phyloP scores from a whole-genome alignment of 352 stramenopile species.

The Elongisporangium anandrum region DNA sequence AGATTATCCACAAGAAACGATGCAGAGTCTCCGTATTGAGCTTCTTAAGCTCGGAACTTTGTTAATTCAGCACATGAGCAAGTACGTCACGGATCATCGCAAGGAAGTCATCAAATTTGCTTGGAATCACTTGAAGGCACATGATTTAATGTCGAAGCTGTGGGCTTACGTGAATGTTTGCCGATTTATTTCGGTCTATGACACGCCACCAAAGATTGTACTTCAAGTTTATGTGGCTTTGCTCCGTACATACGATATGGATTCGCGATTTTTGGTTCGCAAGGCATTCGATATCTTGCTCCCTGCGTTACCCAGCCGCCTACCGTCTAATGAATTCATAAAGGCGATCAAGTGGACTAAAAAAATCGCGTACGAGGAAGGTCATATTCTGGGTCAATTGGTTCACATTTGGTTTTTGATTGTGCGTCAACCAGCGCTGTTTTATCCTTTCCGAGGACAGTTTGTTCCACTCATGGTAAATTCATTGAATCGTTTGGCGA shows the following conservation, averaged over 20 bases:
- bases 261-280: constrained; percentile 93
- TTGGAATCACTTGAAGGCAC: constrained; percentile 95
- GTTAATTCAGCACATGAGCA: constrained; percentile 94
- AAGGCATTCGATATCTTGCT: constrained; percentile 95
- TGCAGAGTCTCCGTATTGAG: constrained; percentile 84
- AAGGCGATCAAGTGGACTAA: constrained; percentile 97
- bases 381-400: constrained; percentile 92
- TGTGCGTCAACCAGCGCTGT: constrained; percentile 92
- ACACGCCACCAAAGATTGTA: constrained; percentile 96
- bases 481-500: constrained; percentile 93
- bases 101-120: constrained; percentile 99
- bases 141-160: constrained; percentile 94
- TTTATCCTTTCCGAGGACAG: constrained; percentile 88
- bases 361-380: constrained; percentile 98
- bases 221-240: constrained; percentile 96
- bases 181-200: constrained; percentile 95
- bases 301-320: constrained; percentile 84
- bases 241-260: constrained; percentile 92
- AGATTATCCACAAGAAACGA: constrained; percentile 61
- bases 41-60: constrained; percentile 94
- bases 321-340: constrained; percentile 92
- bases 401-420: constrained; percentile 98
- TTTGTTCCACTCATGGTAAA: constrained; percentile 97
- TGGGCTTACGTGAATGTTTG: constrained; percentile 98
- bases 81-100: constrained; percentile 89